phyloP scores from a whole-genome alignment of 2,329 filamentous ascomycete genomes.

The Claviceps citrina region DNA sequence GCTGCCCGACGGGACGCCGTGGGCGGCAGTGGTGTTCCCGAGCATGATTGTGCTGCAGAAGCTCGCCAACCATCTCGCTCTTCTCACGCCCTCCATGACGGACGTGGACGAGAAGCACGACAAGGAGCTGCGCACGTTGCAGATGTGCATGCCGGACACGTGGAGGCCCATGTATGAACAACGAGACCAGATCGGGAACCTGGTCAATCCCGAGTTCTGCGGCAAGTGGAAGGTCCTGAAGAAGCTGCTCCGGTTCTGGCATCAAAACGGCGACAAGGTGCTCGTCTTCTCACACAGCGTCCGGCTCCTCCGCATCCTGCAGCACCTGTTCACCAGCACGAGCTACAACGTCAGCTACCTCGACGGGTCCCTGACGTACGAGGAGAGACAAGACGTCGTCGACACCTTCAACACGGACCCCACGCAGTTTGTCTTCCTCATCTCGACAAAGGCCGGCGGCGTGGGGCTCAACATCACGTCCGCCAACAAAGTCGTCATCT shows the following conservation, averaged over 20 bases:
- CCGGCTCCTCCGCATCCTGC: conserved; percentile 65
- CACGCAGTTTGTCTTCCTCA: conserved; percentile 82
- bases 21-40: conserved; percentile 72
- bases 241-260: conserved; percentile 79
- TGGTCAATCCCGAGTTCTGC: conserved; percentile 80
- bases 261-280: conserved; percentile 80
- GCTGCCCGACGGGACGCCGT: conserved; percentile 47
- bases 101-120: conserved; percentile 58
- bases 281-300: conserved; percentile 91
- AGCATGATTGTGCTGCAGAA: conserved; percentile 72
- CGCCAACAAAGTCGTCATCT: conserved; percentile 93
- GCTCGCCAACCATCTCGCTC: conserved; percentile 79
- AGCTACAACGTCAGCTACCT: conserved; percentile 84
- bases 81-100: conserved; percentile 54
- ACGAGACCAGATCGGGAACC: conserved; percentile 63
- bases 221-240: conserved; percentile 92
- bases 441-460: conserved; percentile 84
- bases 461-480: conserved; percentile 93
- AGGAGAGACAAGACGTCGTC: conserved; percentile 67
- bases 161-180: conserved; percentile 63
- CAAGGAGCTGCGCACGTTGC: conserved; percentile 60
- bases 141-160: conserved; percentile 55
- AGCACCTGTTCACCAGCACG: conserved; percentile 73
- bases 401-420: conserved; percentile 85
- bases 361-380: conserved; percentile 69